Base-by-base conservation (phyloP, 169 alveolate species). In the Eimeria sp. region DNA sequence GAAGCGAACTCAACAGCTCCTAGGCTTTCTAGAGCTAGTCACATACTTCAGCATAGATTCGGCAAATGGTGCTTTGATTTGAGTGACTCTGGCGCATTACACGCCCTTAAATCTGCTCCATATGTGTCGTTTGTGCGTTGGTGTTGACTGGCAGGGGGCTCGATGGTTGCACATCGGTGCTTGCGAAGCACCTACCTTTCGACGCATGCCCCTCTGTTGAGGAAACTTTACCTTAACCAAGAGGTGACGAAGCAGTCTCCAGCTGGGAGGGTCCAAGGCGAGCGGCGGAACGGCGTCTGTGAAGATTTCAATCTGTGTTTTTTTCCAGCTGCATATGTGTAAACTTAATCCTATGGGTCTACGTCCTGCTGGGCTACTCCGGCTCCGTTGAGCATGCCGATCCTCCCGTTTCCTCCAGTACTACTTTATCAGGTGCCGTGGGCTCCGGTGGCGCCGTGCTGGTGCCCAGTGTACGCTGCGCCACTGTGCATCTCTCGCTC, bases 341-440 rank as follows among this genome's bases (percentile, higher is more conserved):
- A 27, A n/a, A 16, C 46, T 0, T 58, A 33, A 27, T 33, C 77
- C 37, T 13, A 56, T 58, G 74, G 58, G 14, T 54, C 30, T 58
- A 56, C 37, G 4, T 16, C 68, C 76, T 62, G 76, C 77, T 18
- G 46, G 77, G 40, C 30, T 1, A 18, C 43, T 58, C 46, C 54
- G 25, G 54, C 58, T 83, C 54, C 9, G 43, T 76, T 83, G 37
- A 83, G 68, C 90, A 54, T 37, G 77, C 76, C 27, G 4, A 30
- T 56, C 33, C 76, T 9, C 54, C 58, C n/a, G 0, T 83, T 13
- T 58, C 23, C n/a, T 58, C 33, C 40, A 56, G 72, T 18, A 14
- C 90, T n/a, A 83, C 90, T n/a, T 54, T 33, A 37, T 33, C 54
- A 60, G 54, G 90, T 11, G 83, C 56, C 83, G n/a, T 6, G 33